A percentile compares a stretch with the other conserved stretches of the same genome.
These are phyloP conservation scores for Fusarium napiforme DNA, from an alignment of 2,329 filamentous ascomycete species.

Conservation along the genomic window DNA sequence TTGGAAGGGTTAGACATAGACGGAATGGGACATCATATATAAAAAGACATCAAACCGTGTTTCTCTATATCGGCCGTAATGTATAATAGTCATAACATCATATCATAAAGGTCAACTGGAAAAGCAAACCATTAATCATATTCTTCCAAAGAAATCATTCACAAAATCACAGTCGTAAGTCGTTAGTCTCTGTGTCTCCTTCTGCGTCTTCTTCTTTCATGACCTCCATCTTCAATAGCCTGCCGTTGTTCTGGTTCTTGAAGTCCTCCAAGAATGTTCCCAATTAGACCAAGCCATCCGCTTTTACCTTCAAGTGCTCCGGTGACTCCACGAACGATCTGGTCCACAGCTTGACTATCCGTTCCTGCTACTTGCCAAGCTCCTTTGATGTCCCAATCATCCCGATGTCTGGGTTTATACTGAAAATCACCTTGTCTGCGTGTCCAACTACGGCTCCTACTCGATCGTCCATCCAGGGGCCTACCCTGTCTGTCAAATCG, in stretches of 20 bases:
- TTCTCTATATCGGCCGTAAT: slow-evolving; percentile 44
- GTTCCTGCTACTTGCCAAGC: slow-evolving; percentile 59
- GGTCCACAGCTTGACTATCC: slow-evolving; percentile 55
- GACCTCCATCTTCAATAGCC: slow-evolving; percentile 30
- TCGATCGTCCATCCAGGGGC: slow-evolving; percentile 49
- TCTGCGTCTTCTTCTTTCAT: slow-evolving; percentile 28
- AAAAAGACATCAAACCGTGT: slow-evolving; percentile 29
- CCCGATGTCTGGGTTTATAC: slow-evolving; percentile 47
- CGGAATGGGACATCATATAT: not conserved
- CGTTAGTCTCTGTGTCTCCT: slow-evolving; percentile 36
- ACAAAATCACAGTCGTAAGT: slow-evolving; percentile 37
- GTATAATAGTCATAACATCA: slow-evolving; percentile 42
- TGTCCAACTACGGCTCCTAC: slow-evolving; percentile 44
- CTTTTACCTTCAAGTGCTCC: slow-evolving; percentile 46
- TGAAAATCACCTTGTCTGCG: slow-evolving; percentile 57
- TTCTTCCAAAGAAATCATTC: slow-evolving; percentile 32
- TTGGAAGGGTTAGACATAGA: not conserved
- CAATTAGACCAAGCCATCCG: slow-evolving; percentile 48
- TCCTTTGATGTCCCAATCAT: slow-evolving; percentile 53
- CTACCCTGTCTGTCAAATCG: slow-evolving; percentile 59
- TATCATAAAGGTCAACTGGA: slow-evolving; percentile 32
- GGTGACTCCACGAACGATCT: slow-evolving; percentile 43
- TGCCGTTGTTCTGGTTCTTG: slow-evolving; percentile 13
- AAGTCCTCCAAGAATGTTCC: slow-evolving; percentile 46
- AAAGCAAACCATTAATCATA: slow-evolving; percentile 26